A percentile compares a stretch with the other conserved stretches of the same genome.
These are phyloP conservation scores for Neonectria neomacrospora DNA, from an alignment of 2,329 filamentous ascomycete genomes.

Conservation along the genomic window DNA sequence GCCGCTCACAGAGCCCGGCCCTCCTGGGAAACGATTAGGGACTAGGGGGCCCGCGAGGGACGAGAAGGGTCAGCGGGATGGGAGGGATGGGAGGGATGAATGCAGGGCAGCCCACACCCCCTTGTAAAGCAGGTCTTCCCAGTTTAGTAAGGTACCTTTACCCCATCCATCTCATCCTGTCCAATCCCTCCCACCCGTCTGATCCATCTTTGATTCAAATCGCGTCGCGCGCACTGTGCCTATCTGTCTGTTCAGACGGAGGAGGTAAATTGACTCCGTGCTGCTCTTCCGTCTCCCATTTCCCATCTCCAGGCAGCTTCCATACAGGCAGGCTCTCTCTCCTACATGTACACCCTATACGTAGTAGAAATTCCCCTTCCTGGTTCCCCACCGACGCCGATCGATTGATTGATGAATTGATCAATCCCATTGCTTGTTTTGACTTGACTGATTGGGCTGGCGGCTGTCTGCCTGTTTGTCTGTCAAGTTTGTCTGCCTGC, in stretches of 20 bases:
- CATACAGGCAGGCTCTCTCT: background rate
- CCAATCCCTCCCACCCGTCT: conserved; percentile 22
- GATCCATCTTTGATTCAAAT: conserved; percentile 13
- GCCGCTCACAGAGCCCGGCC: conserved; percentile 2
- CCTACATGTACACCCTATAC: conserved; percentile 14
- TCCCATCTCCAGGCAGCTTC: background rate
- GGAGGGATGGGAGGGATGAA: conserved; percentile 8
- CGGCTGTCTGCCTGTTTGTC: background rate
- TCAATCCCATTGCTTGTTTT: conserved; percentile 11
- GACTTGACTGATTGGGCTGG: conserved; percentile 11
- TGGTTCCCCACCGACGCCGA: conserved; percentile 20
- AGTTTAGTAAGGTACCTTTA: conserved; percentile 5
- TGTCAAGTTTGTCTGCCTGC: conserved; percentile 9
- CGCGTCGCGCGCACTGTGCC: conserved; percentile 19
- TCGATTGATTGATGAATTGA: conserved; percentile 27
- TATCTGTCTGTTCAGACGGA: background rate
- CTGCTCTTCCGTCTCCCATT: background rate
- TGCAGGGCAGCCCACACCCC: conserved; percentile 20
- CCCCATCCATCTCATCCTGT: conserved; percentile 14
- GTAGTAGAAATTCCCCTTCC: conserved; percentile 9
- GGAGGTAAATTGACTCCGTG: conserved; percentile 3
- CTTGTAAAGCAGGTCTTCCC: background rate
- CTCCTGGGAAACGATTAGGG: conserved; percentile 14
- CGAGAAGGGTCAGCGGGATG: conserved; percentile 1
- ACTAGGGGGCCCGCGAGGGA: conserved; percentile 21